These are phyloP conservation scores for Coemansia sp. DNA, from an alignment of 192 early-diverging fungal genomes.

Conservation along the genomic window DNA sequence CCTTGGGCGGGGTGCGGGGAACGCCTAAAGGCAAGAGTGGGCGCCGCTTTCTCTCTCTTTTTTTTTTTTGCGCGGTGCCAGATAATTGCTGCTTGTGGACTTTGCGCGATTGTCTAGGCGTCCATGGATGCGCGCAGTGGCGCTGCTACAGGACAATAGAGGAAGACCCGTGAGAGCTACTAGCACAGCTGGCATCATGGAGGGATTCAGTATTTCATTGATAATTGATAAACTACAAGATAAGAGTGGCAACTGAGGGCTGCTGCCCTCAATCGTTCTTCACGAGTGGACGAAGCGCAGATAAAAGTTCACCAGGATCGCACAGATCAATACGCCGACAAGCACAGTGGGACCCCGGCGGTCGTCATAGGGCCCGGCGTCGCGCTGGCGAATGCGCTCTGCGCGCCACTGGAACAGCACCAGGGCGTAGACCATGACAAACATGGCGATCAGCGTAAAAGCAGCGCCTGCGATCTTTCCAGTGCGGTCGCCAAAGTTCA, in stretches of 20 bases:
- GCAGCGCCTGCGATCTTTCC: conserved; percentile 69
- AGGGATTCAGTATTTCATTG: neutral
- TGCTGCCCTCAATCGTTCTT: neutral
- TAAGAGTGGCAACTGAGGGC: neutral
- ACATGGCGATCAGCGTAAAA: conserved; percentile 72
- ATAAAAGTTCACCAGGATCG: conserved; percentile 77
- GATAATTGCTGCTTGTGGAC: neutral
- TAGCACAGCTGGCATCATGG: neutral
- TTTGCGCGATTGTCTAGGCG: neutral
- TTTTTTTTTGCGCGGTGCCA: neutral
- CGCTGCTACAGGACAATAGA: neutral
- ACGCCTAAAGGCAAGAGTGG: no score
- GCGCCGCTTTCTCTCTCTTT: no score
- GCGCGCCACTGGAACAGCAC: conserved; percentile 77
- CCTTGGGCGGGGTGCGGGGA: no score
- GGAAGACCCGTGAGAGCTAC: conserved; percentile 3
- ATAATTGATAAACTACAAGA: neutral
- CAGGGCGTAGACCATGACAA: conserved; percentile 82
- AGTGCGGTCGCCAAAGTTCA: conserved; percentile 83
- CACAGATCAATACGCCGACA: conserved; percentile 67
- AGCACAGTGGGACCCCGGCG: conserved; percentile 72
- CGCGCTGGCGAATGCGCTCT: conserved; percentile 65
- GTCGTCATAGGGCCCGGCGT: conserved; percentile 78
- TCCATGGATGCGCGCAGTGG: neutral
- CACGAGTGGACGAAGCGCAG: conserved; percentile 48